Percentiles rank a stretch among this genome's conserved stretches.
phyloP scores from a whole-genome alignment of 805 yeast species.

The Candida suzukii region DNA sequence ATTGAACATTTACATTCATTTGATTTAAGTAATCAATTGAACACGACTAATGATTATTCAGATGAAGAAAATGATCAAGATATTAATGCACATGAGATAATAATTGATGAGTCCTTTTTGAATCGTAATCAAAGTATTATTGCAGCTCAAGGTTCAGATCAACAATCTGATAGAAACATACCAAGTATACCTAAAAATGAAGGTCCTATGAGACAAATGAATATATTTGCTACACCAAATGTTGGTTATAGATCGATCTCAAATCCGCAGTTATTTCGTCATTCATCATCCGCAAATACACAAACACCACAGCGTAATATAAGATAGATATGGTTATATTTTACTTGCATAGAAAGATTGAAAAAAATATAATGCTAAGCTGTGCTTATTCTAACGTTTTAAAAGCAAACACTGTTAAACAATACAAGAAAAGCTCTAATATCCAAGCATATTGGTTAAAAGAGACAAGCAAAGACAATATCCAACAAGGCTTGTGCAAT shows the following conservation, averaged over 20 bases:
- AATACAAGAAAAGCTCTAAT: too few relatives aligned
- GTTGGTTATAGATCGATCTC: background rate
- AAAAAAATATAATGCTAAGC: too few relatives aligned
- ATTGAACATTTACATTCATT: conserved; percentile 1
- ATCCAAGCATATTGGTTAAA: too few relatives aligned
- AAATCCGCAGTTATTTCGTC: background rate
- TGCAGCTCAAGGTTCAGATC: background rate
- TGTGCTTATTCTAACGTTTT: too few relatives aligned
- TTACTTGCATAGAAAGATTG: too few relatives aligned
- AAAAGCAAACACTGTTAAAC: too few relatives aligned
- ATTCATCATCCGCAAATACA: conserved; percentile 1
- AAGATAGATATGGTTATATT: background rate
- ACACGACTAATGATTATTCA: conserved; percentile 2
- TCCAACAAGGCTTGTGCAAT: too few relatives aligned
- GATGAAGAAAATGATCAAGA: conserved; percentile 3
- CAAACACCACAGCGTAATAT: background rate
- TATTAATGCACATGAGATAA: background rate
- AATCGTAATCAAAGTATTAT: background rate
- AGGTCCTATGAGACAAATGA: background rate
- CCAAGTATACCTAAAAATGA: background rate
- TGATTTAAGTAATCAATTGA: conserved; percentile 6
- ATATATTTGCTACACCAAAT: background rate
- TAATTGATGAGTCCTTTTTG: background rate
- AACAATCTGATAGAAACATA: background rate
- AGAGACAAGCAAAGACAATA: too few relatives aligned